Conservation (phyloP, 2,329 filamentous ascomycete genomes). For the Fusarium sp. region DNA sequence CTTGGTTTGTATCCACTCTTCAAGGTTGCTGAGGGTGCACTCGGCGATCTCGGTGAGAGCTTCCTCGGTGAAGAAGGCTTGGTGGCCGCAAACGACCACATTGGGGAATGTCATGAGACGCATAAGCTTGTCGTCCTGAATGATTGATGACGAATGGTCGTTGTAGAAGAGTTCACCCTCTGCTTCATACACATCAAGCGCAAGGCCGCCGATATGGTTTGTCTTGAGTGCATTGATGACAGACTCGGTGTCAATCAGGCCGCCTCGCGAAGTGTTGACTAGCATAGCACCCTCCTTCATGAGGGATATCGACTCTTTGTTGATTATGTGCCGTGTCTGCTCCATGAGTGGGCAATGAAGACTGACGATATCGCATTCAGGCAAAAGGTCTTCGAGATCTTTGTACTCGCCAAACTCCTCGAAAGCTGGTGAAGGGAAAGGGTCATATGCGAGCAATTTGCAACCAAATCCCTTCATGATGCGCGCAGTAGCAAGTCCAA, state of each 20-base stretch:
- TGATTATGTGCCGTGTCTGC: slow-evolving; percentile 71
- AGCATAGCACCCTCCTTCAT: slow-evolving; percentile 73
- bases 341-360: slow-evolving; percentile 76
- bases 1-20: slow-evolving; percentile 56
- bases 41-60: slow-evolving; percentile 74
- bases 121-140: slow-evolving; percentile 75
- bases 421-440: slow-evolving; percentile 65
- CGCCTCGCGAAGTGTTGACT: slow-evolving; percentile 77
- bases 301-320: slow-evolving; percentile 62
- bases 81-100: slow-evolving; percentile 75
- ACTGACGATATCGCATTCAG: slow-evolving; percentile 71
- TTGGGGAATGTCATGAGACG: slow-evolving; percentile 77
- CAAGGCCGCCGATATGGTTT: slow-evolving; percentile 71
- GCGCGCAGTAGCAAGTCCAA: slow-evolving; percentile 71
- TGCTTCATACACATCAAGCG: slow-evolving; percentile 77
- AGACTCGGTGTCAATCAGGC: slow-evolving; percentile 70
- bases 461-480: slow-evolving; percentile 77
- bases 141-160: slow-evolving; percentile 74
- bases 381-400: slow-evolving; percentile 67
- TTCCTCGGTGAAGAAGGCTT: slow-evolving; percentile 77
- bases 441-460: slow-evolving; percentile 71
- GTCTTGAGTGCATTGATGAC: slow-evolving; percentile 72
- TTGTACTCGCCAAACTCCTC: slow-evolving; percentile 64
- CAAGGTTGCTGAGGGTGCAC: slow-evolving; percentile 69
- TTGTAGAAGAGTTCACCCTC: slow-evolving; percentile 75